Evolutionary conservation across 1,284 basidiomycete species (phyloP).

Genomic region (Ustilago lituana): DNA sequence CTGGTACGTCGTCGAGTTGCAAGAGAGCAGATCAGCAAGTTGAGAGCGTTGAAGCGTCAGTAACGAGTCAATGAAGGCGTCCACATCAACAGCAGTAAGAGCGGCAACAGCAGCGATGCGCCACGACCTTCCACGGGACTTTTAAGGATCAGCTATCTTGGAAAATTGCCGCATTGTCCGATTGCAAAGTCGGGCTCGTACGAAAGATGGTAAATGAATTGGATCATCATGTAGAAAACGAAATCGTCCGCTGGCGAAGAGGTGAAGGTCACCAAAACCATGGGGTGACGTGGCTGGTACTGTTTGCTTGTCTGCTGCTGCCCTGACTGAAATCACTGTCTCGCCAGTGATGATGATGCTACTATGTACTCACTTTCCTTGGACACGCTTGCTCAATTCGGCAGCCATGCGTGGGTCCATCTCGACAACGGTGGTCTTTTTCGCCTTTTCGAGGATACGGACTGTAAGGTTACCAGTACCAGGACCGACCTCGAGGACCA

Average conservation of each 20-base stretch:
- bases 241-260: neutral
- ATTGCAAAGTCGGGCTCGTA: conserved; percentile 55
- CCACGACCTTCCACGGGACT: no score
- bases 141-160: conserved; percentile 41
- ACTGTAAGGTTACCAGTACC: conserved; percentile 98
- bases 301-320: neutral
- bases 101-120: conserved; percentile 5
- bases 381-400: conserved; percentile 93
- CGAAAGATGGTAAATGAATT: conserved; percentile 56
- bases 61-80: neutral
- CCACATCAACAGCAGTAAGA: conserved; percentile 1
- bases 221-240: conserved; percentile 37
- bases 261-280: no score
- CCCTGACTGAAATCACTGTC: neutral
- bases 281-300: neutral
- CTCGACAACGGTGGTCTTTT: conserved; percentile 90
- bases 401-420: conserved; percentile 99
- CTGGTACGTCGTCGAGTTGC: no score
- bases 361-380: conserved; percentile 84
- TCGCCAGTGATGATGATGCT: conserved; percentile 1
- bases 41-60: conserved; percentile 16
- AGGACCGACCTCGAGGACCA: conserved; percentile 96
- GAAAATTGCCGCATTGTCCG: conserved; percentile 55
- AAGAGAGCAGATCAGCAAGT: no score
- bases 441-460: conserved; percentile 90